Evolutionary conservation across 225 moss, liverwort and hornwort species (phyloP), one percentile per base, ranked within the genome.

Genomic region (Asterella californica): DNA sequence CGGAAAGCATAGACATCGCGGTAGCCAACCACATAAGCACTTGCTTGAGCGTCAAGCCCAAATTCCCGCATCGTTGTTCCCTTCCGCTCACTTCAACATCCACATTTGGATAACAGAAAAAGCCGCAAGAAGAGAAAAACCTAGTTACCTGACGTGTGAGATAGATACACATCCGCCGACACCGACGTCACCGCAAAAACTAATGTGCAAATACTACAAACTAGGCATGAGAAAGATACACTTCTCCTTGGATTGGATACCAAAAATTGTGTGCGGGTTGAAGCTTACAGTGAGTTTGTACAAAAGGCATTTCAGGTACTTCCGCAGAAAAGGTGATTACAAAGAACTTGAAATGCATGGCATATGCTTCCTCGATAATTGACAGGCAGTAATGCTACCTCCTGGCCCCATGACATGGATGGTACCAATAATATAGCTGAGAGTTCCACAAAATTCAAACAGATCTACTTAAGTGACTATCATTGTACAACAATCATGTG

Each of bases 401-500:
- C 75, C 75, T 38, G 57, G 59, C 36, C 57, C 34, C 72, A 34
- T 57, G 24, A 76, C 57, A 52, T 76, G 75, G 75, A 36, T 73
- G 81, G 74, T 81, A 77, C 84, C 81, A 37, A 84, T 73, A 33
- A 68, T 59, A 15, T 77, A 25, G 60, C 84, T 55, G 38, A 63
- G 59, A 73, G 66, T 54, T 81, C 66, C 78, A 65, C 57, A 57
- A 74, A 77, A 63, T 36, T 33, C 24, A 78, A 45, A 81, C 70
- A 78, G 54, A 77, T 54, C 74, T 78, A 78, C 54, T 78, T 45
- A 74, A 36, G 38, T 30, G 42, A 71, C 80, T 79, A 80, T n/a
- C 67, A 78, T 67, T 84, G 74, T 84, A 84, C 84, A 83, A 80
- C 76, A 77, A 80, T 76, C 80, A 63, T 81, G 81, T 81, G 84